phyloP scores from a whole-genome alignment of 2,329 filamentous ascomycete genomes.

The Aspergillus quadricinctus region DNA sequence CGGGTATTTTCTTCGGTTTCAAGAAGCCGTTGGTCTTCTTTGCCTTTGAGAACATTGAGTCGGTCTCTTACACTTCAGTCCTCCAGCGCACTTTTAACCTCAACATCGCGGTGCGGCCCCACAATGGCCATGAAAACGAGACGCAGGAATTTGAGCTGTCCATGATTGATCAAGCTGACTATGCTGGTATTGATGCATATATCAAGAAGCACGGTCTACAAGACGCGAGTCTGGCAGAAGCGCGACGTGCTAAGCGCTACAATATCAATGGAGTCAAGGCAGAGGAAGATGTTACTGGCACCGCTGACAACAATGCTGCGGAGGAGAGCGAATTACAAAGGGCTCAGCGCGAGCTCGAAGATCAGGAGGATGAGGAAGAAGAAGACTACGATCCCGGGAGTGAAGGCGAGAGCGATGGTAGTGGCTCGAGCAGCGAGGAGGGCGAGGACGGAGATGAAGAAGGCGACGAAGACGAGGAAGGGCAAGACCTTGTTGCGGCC shows the following conservation, averaged over 20 bases:
- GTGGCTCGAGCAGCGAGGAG: conserved; percentile 42
- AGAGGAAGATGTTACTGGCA: conserved; percentile 19
- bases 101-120: conserved; percentile 47
- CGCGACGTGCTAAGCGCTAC: conserved; percentile 56
- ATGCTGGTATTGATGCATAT: conserved; percentile 58
- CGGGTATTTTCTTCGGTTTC: conserved; percentile 61
- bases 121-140: conserved; percentile 29
- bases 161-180: conserved; percentile 63
- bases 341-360: conserved; percentile 52
- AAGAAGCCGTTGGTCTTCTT: conserved; percentile 63
- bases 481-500: conserved; percentile 35
- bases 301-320: conserved; percentile 38
- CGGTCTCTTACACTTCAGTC: conserved; percentile 60
- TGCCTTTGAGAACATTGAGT: conserved; percentile 55
- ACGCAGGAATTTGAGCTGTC: conserved; percentile 58
- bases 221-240: conserved; percentile 59
- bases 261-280: conserved; percentile 45
- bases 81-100: conserved; percentile 64
- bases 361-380: conserved; percentile 46
- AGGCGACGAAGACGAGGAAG: conserved; percentile 26
- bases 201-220: conserved; percentile 58
- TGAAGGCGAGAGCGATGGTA: conserved; percentile 46
- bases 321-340: conserved; percentile 57
- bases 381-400: conserved; percentile 51
- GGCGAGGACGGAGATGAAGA: conserved; percentile 31